phyloP scores from a whole-genome alignment of 192 early-diverging fungal genomes.

The Coemansia umbellata region DNA sequence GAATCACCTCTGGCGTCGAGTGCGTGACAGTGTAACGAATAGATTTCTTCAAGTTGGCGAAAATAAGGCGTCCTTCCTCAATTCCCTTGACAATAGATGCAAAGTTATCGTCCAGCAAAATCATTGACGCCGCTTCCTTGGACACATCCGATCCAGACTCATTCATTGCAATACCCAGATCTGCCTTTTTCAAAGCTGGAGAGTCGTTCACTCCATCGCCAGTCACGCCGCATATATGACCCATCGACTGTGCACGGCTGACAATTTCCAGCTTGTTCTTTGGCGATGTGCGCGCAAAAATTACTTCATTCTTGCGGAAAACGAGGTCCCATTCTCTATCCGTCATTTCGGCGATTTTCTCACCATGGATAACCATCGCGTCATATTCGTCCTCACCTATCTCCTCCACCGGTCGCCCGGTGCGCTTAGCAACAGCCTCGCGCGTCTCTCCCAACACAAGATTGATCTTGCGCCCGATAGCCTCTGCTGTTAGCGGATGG shows the following conservation, averaged over 20 bases:
- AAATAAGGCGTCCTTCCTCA: conserved; percentile 92
- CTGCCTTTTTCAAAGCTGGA: conserved; percentile 93
- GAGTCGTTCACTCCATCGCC: conserved; percentile 98
- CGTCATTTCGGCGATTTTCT: conserved; percentile 73
- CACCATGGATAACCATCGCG: conserved; percentile 92
- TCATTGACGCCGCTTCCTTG: conserved; percentile 96
- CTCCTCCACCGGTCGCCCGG: conserved; percentile 54
- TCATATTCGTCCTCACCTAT: conserved; percentile 78
- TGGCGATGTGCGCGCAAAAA: conserved; percentile 95
- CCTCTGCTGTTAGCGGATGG: conserved; percentile 92
- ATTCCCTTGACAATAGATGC: conserved; percentile 89
- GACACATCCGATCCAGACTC: conserved; percentile 90
- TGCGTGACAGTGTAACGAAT: conserved; percentile 91
- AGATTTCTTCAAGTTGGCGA: conserved; percentile 92
- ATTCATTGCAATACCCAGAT: conserved; percentile 98
- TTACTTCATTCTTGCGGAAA: conserved; percentile 92
- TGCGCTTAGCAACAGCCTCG: conserved; percentile 68
- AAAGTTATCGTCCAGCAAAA: conserved; percentile 98
- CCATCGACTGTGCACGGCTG: conserved; percentile 79
- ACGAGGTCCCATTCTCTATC: conserved; percentile 90
- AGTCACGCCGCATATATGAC: conserved; percentile 97
- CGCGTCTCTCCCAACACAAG: conserved; percentile 87
- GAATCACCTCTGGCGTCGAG: conserved; percentile 86
- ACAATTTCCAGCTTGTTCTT: conserved; percentile 98
- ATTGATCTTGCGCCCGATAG: conserved; percentile 96